These are phyloP conservation scores for Arthroderma uncinatum DNA, from an alignment of 2,329 filamentous ascomycete species.

Conservation along the genomic window DNA sequence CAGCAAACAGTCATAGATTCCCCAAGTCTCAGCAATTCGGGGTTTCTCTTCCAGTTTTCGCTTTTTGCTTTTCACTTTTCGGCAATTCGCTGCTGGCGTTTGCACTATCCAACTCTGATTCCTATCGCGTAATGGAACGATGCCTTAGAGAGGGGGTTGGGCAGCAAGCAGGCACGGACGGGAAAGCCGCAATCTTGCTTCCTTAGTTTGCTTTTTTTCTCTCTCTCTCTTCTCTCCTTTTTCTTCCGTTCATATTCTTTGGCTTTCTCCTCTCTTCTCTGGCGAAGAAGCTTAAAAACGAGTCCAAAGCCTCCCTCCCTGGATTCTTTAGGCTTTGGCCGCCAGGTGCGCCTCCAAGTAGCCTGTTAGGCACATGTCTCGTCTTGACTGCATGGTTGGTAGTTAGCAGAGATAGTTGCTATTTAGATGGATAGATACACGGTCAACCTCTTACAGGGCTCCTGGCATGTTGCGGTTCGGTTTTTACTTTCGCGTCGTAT, in stretches of 20 bases:
- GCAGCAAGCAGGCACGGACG: background rate
- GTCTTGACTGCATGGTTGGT: background rate
- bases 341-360: background rate
- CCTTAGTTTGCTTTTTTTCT: background rate
- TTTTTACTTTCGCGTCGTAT: background rate
- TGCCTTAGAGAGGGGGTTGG: background rate
- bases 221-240: background rate
- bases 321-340: background rate
- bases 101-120: background rate
- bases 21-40: background rate
- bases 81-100: background rate
- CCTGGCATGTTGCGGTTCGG: background rate
- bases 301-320: background rate
- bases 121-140: conserved; percentile 4
- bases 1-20: background rate
- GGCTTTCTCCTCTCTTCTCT: background rate
- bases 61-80: background rate
- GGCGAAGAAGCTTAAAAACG: background rate
- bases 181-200: conserved; percentile 1
- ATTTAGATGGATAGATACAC: no score
- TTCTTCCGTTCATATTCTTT: background rate
- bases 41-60: background rate
- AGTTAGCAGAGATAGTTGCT: background rate
- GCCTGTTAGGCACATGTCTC: background rate
- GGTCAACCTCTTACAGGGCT: no score